phyloP scores from a whole-genome alignment of 306 rosid genomes.

The Rosa lucieae region DNA sequence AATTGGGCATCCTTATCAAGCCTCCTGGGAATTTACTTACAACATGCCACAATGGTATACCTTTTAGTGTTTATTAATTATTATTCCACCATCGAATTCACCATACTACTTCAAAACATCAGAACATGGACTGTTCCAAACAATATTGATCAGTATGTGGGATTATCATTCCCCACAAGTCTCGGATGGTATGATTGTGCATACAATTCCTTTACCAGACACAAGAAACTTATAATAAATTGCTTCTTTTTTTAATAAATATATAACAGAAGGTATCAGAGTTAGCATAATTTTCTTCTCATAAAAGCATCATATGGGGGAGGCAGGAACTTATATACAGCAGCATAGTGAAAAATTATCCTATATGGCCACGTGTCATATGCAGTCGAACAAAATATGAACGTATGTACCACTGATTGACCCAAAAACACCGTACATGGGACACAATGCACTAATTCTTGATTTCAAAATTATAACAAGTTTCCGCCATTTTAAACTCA shows the following conservation, averaged over 20 bases:
- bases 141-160: background rate
- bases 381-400: background rate
- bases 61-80: too few relatives aligned
- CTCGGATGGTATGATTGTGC: background rate
- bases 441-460: constrained; percentile 16
- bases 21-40: too few relatives aligned
- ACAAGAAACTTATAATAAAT: background rate
- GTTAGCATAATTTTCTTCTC: background rate
- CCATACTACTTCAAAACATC: background rate
- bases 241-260: background rate
- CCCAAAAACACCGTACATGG: constrained; percentile 13
- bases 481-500: background rate
- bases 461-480: background rate
- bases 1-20: background rate
- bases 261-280: background rate
- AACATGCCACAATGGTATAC: too few relatives aligned
- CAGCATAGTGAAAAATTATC: background rate
- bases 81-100: too few relatives aligned
- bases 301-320: background rate
- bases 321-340: background rate
- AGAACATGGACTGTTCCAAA: background rate
- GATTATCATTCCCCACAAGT: background rate
- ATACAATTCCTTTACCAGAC: background rate
- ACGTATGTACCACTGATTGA: constrained; percentile 1
- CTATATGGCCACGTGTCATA: background rate